phyloP scores from a whole-genome alignment of 2,329 filamentous ascomycete genomes.

The Ceratocystis cubensis region DNA sequence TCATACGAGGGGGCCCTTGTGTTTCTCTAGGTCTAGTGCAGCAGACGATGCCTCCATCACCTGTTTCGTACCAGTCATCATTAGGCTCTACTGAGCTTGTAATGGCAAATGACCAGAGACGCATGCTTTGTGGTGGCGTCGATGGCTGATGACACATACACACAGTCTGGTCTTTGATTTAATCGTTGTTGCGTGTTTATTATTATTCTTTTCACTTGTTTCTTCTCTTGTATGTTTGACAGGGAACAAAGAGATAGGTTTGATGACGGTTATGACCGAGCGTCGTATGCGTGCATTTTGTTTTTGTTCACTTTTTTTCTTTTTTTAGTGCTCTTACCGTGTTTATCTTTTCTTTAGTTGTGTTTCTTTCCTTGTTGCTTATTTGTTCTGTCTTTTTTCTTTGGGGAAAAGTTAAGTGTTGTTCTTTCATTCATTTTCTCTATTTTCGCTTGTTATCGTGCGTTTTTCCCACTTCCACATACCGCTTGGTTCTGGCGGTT shows the following conservation, averaged over 20 bases:
- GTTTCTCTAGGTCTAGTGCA: not conserved
- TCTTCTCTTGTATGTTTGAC: not conserved
- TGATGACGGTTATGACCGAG: conserved; percentile 14
- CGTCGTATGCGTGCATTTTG: not conserved
- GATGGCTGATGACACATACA: no score
- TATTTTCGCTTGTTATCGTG: no score
- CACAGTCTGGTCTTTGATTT: not conserved
- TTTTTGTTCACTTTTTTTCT: not conserved
- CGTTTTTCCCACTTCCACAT: no score
- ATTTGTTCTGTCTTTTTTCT: no score
- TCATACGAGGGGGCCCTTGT: not conserved
- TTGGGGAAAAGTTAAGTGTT: no score
- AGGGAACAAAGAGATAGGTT: not conserved
- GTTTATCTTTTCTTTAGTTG: not conserved
- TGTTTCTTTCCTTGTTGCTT: not conserved
- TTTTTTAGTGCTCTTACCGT: not conserved
- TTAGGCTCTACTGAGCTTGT: not conserved
- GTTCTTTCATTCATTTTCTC: no score
- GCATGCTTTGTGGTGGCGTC: not conserved
- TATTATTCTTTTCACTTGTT: conserved; percentile 4
- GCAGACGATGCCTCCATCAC: not conserved
- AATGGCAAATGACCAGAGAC: not conserved
- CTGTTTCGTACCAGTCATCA: not conserved
- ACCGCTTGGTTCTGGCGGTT: no score
- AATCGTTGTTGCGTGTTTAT: not conserved